Percentiles rank a stretch among this genome's conserved stretches.
phyloP scores from a whole-genome alignment of 148 eudicot genomes.

The Hydrangea macrophylla region DNA sequence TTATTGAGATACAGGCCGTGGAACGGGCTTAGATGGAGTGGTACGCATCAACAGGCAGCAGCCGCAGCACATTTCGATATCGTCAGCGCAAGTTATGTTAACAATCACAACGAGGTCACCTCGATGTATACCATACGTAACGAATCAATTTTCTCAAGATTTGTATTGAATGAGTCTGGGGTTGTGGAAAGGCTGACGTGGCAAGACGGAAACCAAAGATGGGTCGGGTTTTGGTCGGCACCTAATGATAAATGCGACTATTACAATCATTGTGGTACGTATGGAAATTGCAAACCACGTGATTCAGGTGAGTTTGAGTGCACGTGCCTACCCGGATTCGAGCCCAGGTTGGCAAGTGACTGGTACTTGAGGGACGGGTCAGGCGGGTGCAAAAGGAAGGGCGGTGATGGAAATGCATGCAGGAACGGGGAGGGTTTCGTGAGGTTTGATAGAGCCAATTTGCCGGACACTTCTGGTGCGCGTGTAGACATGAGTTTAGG shows the following conservation, averaged over 20 bases:
- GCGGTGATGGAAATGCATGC: conserved; percentile 32
- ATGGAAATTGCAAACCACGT: conserved; percentile 29
- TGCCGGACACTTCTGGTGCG: conserved; percentile 48
- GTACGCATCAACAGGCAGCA: neutral
- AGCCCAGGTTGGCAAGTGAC: conserved; percentile 31
- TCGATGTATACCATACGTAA: neutral
- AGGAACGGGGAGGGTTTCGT: conserved; percentile 44
- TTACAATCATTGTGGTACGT: conserved; percentile 36
- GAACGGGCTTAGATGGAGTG: no score
- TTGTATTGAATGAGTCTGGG: no score
- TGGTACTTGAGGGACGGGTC: conserved; percentile 46
- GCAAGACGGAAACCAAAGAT: conserved; percentile 23
- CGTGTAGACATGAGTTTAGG: conserved; percentile 22
- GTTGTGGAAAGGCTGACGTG: conserved; percentile 37
- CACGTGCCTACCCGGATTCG: conserved; percentile 41
- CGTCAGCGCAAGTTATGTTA: neutral
- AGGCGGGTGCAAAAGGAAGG: conserved; percentile 39
- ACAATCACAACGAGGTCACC: neutral
- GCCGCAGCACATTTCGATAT: neutral
- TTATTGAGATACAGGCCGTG: no score
- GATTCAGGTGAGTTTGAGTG: conserved; percentile 31
- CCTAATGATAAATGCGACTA: conserved; percentile 48
- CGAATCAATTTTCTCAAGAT: no score
- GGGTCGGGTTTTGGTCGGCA: conserved; percentile 33
- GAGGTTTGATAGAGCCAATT: conserved; percentile 30